phyloP scores from a whole-genome alignment of 2,329 filamentous ascomycete species.

The Bipolaris gigantea region DNA sequence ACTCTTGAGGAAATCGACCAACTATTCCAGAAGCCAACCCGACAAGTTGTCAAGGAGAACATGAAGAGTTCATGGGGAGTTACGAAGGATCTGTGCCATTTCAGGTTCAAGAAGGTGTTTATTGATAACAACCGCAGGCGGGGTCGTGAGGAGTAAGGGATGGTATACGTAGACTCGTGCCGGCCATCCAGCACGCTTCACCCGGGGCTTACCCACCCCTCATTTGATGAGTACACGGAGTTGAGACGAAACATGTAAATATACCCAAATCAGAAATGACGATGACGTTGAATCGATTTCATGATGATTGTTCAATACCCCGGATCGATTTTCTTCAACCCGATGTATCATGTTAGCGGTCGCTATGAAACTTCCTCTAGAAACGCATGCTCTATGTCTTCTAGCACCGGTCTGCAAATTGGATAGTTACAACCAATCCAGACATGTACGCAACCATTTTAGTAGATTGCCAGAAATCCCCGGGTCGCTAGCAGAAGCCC shows the following conservation, averaged over 20 bases:
- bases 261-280: background rate
- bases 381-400: background rate
- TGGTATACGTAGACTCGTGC: background rate
- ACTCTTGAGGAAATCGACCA: constrained; percentile 72
- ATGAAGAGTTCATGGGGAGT: constrained; percentile 49
- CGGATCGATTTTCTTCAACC: background rate
- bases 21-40: constrained; percentile 65
- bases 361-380: background rate
- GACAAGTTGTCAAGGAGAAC: constrained; percentile 58
- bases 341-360: background rate
- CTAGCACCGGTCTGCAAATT: background rate
- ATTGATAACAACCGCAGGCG: constrained; percentile 36
- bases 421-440: background rate
- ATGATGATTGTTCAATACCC: background rate
- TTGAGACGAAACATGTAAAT: background rate
- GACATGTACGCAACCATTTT: background rate
- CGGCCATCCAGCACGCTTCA: background rate
- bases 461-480: background rate
- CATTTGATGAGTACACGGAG: background rate
- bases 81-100: constrained; percentile 49
- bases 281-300: background rate
- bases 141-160: constrained; percentile 11
- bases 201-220: background rate
- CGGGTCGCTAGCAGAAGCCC: background rate
- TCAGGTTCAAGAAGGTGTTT: constrained; percentile 55